Evolutionary conservation across 768 basidiomycete species (phyloP).

Genomic region (Collybia sordida): DNA sequence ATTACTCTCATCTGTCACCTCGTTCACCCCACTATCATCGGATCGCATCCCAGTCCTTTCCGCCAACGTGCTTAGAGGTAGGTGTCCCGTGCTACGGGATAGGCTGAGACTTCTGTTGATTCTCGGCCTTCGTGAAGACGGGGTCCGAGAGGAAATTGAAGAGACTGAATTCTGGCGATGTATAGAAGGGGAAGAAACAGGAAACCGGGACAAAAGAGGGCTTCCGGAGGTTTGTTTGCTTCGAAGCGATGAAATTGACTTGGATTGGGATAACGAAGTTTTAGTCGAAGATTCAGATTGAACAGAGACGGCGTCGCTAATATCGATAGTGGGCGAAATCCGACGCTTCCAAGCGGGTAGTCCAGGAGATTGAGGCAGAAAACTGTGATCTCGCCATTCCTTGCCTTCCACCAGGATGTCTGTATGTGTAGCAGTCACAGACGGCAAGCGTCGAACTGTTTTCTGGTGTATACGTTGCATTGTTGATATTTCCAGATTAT

Average conservation of each 20-base stretch:
- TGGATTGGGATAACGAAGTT: conserved; percentile 41
- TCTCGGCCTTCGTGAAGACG: conserved; percentile 23
- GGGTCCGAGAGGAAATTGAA: conserved; percentile 51
- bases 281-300: conserved; percentile 41
- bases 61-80: conserved; percentile 31
- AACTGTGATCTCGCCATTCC: conserved; percentile 31
- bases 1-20: conserved; percentile 15
- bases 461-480: conserved; percentile 46
- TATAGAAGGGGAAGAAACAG: conserved; percentile 22
- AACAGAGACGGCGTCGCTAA: conserved; percentile 40
- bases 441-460: conserved; percentile 32
- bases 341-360: conserved; percentile 12
- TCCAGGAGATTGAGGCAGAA: conserved; percentile 19
- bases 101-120: conserved; percentile 36
- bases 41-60: conserved; percentile 16
- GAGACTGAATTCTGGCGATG: conserved; percentile 50
- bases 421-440: conserved; percentile 26
- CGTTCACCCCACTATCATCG: conserved; percentile 22
- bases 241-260: conserved; percentile 32
- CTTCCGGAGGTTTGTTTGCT: conserved; percentile 23
- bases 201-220: conserved; percentile 29
- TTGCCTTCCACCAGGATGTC: conserved; percentile 29
- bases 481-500: conserved; percentile 60
- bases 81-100: conserved; percentile 41
- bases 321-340: conserved; percentile 13